phyloP scores from a whole-genome alignment of 371 early-diverging fungal genomes.

The Batkoa obscura region DNA sequence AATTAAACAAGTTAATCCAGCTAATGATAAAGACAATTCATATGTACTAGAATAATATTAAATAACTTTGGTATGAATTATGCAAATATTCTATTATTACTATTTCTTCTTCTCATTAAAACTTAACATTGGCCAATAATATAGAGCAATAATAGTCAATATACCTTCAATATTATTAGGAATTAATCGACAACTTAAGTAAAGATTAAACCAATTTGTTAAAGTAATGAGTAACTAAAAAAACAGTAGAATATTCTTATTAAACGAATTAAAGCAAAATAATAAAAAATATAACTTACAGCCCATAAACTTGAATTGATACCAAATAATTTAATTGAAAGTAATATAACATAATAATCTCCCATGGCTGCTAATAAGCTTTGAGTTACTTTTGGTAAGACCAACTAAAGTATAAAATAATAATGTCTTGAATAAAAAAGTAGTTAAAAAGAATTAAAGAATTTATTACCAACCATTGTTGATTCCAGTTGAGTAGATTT shows the following conservation, averaged over 20 bases:
- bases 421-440: background rate
- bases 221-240: conserved; percentile 45
- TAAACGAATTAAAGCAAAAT: conserved; percentile 3
- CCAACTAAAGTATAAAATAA: background rate
- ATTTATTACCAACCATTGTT: background rate
- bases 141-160: conserved; percentile 40
- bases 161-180: conserved; percentile 50
- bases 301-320: conserved; percentile 30
- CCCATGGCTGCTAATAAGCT: conserved; percentile 43
- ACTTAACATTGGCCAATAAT: conserved; percentile 43
- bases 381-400: conserved; percentile 46
- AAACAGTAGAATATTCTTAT: too few relatives aligned
- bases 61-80: conserved; percentile 1
- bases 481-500: conserved; percentile 25
- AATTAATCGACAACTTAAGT: conserved; percentile 46
- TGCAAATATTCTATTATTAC: background rate
- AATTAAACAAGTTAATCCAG: conserved; percentile 58
- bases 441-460: background rate
- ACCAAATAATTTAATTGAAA: conserved; percentile 37
- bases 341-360: conserved; percentile 49
- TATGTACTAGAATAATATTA: background rate
- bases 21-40: conserved; percentile 27
- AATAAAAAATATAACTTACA: conserved; percentile 18
- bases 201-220: conserved; percentile 66
- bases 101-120: background rate